phyloP scores from a whole-genome alignment of 768 basidiomycete genomes.

The Podaxis sp. region DNA sequence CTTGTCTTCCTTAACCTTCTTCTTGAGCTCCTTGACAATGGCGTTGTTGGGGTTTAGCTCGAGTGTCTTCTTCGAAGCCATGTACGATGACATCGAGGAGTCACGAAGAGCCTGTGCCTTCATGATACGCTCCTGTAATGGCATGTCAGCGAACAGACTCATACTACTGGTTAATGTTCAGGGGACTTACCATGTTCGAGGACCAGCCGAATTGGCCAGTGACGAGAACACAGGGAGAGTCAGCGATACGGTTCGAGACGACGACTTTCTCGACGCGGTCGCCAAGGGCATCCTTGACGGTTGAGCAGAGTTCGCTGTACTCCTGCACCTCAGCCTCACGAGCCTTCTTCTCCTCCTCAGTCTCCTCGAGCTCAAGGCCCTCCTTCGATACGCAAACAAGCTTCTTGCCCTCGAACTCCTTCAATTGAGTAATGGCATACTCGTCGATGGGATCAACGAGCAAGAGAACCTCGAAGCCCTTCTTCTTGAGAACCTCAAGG shows the following conservation, averaged over 20 bases:
- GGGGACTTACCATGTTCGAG: constrained; percentile 83
- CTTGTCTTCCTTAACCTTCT: constrained; percentile 95
- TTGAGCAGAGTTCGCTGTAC: constrained; percentile 86
- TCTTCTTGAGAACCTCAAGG: constrained; percentile 99
- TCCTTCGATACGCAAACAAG: constrained; percentile 98
- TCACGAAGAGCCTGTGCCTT: constrained; percentile 97
- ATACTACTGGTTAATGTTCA: not conserved
- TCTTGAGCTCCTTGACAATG: constrained; percentile 95
- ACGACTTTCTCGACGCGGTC: constrained; percentile 99
- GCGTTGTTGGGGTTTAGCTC: constrained; percentile 92
- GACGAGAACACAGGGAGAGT: constrained; percentile 95
- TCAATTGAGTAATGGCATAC: constrained; percentile 97
- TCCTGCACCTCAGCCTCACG: constrained; percentile 85
- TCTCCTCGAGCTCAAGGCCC: constrained; percentile 98
- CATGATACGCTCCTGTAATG: constrained; percentile 88
- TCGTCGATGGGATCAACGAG: constrained; percentile 99
- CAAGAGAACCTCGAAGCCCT: constrained; percentile 96
- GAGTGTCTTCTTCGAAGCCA: constrained; percentile 97
- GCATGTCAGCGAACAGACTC: constrained; percentile 8
- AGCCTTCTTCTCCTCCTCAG: constrained; percentile 91
- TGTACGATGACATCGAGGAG: constrained; percentile 98
- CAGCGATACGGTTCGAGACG: constrained; percentile 95
- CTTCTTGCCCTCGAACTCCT: constrained; percentile 99
- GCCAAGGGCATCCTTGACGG: constrained; percentile 97
- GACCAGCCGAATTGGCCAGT: constrained; percentile 99